These are phyloP conservation scores for Tylopilus cervinicoccineus DNA, from an alignment of 768 basidiomycete species.

Conservation along the genomic window DNA sequence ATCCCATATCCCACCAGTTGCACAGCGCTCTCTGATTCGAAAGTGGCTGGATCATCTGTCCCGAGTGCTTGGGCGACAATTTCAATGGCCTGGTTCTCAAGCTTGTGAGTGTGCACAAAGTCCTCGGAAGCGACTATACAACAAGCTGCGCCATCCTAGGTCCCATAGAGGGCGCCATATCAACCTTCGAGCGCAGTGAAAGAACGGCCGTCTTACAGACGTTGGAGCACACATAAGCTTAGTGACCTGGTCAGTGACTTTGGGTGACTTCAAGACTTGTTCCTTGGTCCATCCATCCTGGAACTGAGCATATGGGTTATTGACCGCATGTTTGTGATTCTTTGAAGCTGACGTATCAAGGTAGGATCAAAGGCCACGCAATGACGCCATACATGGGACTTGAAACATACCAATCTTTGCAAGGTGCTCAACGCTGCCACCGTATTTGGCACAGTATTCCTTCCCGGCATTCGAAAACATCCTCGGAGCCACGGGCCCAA, in stretches of 20 bases:
- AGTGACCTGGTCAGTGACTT: conserved; percentile 66
- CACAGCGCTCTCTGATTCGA: conserved; percentile 65
- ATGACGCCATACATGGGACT: neutral
- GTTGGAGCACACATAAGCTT: conserved; percentile 85
- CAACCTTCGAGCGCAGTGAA: neutral
- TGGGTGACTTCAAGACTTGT: conserved; percentile 59
- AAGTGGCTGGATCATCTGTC: conserved; percentile 62
- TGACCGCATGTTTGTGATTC: conserved; percentile 74
- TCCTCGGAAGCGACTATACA: conserved; percentile 75
- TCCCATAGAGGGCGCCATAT: neutral
- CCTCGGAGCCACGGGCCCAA: conserved; percentile 64
- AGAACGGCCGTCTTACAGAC: conserved; percentile 43
- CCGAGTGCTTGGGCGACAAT: conserved; percentile 59
- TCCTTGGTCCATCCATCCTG: conserved; percentile 69
- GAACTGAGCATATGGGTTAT: conserved; percentile 84
- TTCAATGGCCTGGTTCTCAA: conserved; percentile 85
- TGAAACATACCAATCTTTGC: conserved; percentile 65
- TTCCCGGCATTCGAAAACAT: conserved; percentile 67
- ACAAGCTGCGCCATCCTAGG: conserved; percentile 68
- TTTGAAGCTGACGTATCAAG: conserved; percentile 52
- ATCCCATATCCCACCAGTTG: conserved; percentile 73
- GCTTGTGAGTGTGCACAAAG: conserved; percentile 63
- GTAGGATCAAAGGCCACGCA: neutral
- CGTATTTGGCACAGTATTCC: conserved; percentile 71
- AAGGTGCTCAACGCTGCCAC: conserved; percentile 57